A percentile compares a stretch with the other conserved stretches of the same genome.
Evolutionary conservation across 2,329 filamentous ascomycete species (phyloP).

Genomic region (Fusarium beomiforme): DNA sequence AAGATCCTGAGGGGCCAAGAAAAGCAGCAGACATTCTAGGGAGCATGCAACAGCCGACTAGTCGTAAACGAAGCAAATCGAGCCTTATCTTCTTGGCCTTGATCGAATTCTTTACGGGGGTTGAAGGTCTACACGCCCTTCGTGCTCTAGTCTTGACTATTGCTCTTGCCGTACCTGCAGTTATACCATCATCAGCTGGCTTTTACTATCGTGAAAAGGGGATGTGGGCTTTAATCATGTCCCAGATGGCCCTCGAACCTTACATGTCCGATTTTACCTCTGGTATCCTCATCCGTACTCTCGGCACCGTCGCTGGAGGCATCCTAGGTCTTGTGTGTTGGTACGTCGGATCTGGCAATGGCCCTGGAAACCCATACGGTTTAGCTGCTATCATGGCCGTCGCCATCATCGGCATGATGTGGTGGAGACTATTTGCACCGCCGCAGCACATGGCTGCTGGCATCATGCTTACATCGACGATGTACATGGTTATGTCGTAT

Average conservation of each 20-base stretch:
- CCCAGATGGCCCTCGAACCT: conserved; percentile 29
- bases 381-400: conserved; percentile 31
- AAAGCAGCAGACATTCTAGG: neutral
- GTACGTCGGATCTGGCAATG: conserved; percentile 11
- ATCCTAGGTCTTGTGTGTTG: conserved; percentile 14
- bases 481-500: conserved; percentile 32
- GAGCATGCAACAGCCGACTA: conserved; percentile 9
- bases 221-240: conserved; percentile 36
- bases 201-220: conserved; percentile 37
- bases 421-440: conserved; percentile 33
- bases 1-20: neutral
- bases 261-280: conserved; percentile 34
- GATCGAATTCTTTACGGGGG: conserved; percentile 9
- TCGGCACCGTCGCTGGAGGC: conserved; percentile 10
- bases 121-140: conserved; percentile 8
- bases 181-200: conserved; percentile 13
- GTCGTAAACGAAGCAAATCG: conserved; percentile 7
- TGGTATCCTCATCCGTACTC: conserved; percentile 22
- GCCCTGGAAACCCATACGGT: conserved; percentile 23
- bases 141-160: conserved; percentile 5
- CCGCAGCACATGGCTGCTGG: conserved; percentile 28
- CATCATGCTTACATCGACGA: conserved; percentile 35
- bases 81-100: neutral
- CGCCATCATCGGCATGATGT: conserved; percentile 30
- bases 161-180: conserved; percentile 5